Percentiles rank a stretch among this genome's conserved stretches.
Evolutionary conservation across 2,329 filamentous ascomycete species (phyloP).

Genomic region (Aureobasidium subglaciale): DNA sequence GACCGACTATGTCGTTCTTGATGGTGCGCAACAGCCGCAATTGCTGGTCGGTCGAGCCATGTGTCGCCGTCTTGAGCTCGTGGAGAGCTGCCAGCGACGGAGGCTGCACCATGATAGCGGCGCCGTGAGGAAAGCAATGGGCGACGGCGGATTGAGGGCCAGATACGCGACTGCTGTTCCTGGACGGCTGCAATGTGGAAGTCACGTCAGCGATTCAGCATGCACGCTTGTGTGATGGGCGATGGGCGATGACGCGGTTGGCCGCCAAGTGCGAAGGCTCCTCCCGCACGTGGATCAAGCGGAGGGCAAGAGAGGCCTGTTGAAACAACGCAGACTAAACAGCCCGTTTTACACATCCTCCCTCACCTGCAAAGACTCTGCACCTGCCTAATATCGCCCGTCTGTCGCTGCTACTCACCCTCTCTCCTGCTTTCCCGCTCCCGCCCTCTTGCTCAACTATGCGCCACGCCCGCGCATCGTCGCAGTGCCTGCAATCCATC

Average conservation of each 20-base stretch:
- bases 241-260: not conserved
- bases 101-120: constrained; percentile 17
- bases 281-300: not conserved
- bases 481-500: not conserved
- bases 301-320: not conserved
- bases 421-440: not conserved
- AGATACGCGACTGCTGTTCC: not conserved
- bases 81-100: constrained; percentile 15
- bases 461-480: constrained; percentile 14
- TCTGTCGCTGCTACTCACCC: not conserved
- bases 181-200: not conserved
- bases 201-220: not conserved
- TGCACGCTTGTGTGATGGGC: not conserved
- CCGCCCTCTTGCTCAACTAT: constrained; percentile 11
- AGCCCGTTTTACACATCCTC: not conserved
- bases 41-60: constrained; percentile 28
- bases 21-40: constrained; percentile 59
- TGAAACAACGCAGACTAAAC: constrained; percentile 1
- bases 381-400: not conserved
- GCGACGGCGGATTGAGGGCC: not conserved
- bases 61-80: constrained; percentile 19
- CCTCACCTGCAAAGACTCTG: not conserved
- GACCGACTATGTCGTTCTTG: constrained; percentile 86
- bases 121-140: not conserved
- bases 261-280: not conserved